Conservation (phyloP, 768 basidiomycete species). For the Boletus rubescentipes region DNA sequence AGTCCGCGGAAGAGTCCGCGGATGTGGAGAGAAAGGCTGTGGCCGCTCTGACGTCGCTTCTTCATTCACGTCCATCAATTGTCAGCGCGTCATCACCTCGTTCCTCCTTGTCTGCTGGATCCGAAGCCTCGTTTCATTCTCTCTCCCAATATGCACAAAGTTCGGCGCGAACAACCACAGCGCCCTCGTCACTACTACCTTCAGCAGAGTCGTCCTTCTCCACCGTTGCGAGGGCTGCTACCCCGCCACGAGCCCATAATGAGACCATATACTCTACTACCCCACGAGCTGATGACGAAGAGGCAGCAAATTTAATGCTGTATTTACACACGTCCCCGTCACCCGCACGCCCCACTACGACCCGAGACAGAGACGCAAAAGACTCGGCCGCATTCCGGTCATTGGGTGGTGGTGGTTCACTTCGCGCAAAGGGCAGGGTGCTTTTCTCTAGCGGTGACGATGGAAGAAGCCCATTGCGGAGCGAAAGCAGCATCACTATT, state of each 20-base stretch:
- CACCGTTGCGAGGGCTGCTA: conserved; percentile 26
- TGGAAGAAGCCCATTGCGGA: conserved; percentile 26
- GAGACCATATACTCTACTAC: conserved; percentile 46
- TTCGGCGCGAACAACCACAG: conserved; percentile 53
- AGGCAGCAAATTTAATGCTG: conserved; percentile 85
- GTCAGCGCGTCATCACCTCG: conserved; percentile 66
- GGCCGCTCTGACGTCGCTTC: conserved; percentile 71
- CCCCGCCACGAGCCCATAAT: conserved; percentile 34
- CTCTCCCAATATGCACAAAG: conserved; percentile 67
- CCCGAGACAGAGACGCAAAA: conserved; percentile 43
- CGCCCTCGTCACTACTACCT: conserved; percentile 39
- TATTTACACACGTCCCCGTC: conserved; percentile 85
- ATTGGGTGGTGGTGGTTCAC: conserved; percentile 45
- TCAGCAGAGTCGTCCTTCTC: conserved; percentile 41
- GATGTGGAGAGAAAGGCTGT: conserved; percentile 83
- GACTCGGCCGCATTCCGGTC: conserved; percentile 59
- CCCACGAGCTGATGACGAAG: conserved; percentile 62
- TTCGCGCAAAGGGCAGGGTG: conserved; percentile 66
- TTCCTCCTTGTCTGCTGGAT: conserved; percentile 67
- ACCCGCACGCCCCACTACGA: conserved; percentile 61
- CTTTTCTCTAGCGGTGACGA: conserved; percentile 55
- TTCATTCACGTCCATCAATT: conserved; percentile 63
- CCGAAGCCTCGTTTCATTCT: conserved; percentile 64
- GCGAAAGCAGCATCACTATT: conserved; percentile 27
- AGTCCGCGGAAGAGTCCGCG: conserved; percentile 31